Conservation (phyloP, 441 rosid genomes). For the Adansonia gregorii region DNA sequence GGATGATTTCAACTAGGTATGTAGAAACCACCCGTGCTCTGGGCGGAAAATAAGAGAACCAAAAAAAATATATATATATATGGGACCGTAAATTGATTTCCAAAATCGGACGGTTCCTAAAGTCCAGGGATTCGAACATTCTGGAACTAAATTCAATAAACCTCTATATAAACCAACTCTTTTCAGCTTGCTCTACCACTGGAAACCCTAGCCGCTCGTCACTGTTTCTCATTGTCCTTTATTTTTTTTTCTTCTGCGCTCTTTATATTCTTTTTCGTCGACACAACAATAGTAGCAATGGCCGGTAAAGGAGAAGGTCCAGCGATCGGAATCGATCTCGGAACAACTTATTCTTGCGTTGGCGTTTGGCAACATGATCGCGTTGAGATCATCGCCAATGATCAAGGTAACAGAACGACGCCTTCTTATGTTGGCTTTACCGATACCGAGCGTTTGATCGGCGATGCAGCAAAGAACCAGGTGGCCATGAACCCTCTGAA, state of each 20-base stretch:
- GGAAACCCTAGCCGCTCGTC: constrained; percentile 33
- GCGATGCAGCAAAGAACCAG: constrained; percentile 68
- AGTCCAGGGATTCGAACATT: constrained; percentile 39
- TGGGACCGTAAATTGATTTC: constrained; percentile 29
- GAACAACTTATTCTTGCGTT: constrained; percentile 58
- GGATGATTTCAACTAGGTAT: too few species aligned
- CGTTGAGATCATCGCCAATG: constrained; percentile 61
- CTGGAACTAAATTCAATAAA: constrained; percentile 33
- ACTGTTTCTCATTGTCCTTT: background rate
- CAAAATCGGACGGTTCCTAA: constrained; percentile 35
- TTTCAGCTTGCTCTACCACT: background rate
- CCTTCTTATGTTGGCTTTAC: constrained; percentile 60
- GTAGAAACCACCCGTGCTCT: too few species aligned
- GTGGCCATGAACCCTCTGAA: constrained; percentile 63
- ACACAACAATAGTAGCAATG: constrained; percentile 35
- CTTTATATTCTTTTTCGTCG: background rate
- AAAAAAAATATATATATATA: background rate
- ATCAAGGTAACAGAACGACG: constrained; percentile 62
- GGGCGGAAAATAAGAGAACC: too few species aligned
- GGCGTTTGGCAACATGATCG: constrained; percentile 69
- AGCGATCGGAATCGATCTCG: constrained; percentile 61
- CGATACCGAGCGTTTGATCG: constrained; percentile 55
- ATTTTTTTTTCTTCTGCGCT: background rate
- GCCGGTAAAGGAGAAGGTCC: constrained; percentile 68
- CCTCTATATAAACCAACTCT: constrained; percentile 33